Evolutionary conservation across 164 flowering plant species (phyloP).

Genomic region (Macadamia tetraphylla): DNA sequence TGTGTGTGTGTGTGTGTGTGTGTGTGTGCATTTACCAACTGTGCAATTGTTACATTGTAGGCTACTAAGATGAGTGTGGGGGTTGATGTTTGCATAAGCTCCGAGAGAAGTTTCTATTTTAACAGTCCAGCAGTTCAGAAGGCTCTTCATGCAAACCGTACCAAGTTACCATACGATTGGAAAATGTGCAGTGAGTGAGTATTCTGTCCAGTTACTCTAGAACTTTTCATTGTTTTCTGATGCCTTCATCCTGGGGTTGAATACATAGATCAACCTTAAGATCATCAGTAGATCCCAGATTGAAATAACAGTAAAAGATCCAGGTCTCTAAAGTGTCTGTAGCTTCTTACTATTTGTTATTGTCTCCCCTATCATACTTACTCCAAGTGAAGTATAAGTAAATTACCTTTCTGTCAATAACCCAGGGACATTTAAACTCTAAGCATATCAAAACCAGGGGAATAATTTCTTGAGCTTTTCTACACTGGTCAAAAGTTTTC

Average conservation of each 20-base stretch:
- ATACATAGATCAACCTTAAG: neutral
- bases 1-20: no score
- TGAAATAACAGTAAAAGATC: neutral
- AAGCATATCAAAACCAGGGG: neutral
- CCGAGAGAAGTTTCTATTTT: slow-evolving; percentile 71
- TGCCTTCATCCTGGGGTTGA: neutral
- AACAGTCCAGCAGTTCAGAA: slow-evolving; percentile 90
- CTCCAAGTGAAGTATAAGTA: no score
- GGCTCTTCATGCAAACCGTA: slow-evolving; percentile 93
- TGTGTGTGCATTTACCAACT: no score
- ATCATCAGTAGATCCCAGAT: neutral
- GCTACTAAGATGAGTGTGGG: slow-evolving; percentile 86
- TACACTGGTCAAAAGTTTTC: neutral
- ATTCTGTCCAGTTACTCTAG: neutral
- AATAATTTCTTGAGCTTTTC: neutral
- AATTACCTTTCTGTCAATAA: neutral
- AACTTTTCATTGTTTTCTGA: neutral
- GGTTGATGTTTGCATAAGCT: slow-evolving; percentile 87
- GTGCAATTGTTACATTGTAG: slow-evolving; percentile 28
- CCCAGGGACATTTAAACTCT: neutral
- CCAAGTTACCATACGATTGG: slow-evolving; percentile 72
- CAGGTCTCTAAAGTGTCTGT: neutral
- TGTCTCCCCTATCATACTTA: neutral
- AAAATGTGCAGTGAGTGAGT: slow-evolving; percentile 84
- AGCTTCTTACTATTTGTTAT: neutral